These are phyloP conservation scores for Bondarzewia mesenterica DNA, from an alignment of 1,284 basidiomycete genomes.

Conservation along the genomic window DNA sequence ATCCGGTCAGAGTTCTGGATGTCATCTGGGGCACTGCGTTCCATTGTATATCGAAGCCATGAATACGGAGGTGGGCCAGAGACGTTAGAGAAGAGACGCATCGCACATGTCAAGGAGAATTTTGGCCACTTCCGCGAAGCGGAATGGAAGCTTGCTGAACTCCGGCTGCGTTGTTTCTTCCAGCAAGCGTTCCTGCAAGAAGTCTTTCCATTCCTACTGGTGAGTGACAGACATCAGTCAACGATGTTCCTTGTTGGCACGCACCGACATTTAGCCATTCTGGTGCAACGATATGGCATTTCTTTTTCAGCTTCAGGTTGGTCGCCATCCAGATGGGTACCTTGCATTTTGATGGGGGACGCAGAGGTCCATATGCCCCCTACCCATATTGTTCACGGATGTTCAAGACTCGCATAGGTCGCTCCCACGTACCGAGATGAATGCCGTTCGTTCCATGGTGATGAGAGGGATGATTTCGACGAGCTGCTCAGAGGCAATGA, in stretches of 20 bases:
- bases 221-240: not conserved
- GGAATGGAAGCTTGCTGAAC: conserved; percentile 75
- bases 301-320: conserved; percentile 89
- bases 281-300: conserved; percentile 87
- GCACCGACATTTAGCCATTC: conserved; percentile 83
- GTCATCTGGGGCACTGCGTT: conserved; percentile 80
- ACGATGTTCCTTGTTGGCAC: conserved; percentile 18
- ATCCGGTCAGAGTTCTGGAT: conserved; percentile 76
- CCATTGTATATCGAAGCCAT: not conserved
- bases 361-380: conserved; percentile 90
- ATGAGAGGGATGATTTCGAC: conserved; percentile 82
- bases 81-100: conserved; percentile 1
- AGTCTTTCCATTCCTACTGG: conserved; percentile 40
- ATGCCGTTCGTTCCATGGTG: conserved; percentile 80
- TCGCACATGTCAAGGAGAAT: conserved; percentile 84
- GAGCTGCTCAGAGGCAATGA: conserved; percentile 76
- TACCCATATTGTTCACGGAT: conserved; percentile 20
- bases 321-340: conserved; percentile 95
- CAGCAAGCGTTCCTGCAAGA: conserved; percentile 63
- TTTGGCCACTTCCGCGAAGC: conserved; percentile 85
- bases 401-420: not conserved
- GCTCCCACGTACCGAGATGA: conserved; percentile 66
- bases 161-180: conserved; percentile 66
- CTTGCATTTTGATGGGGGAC: conserved; percentile 74
- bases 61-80: not conserved